These are phyloP conservation scores for Fusarium sp. DNA, from an alignment of 2,329 filamentous ascomycete species.

Conservation along the genomic window DNA sequence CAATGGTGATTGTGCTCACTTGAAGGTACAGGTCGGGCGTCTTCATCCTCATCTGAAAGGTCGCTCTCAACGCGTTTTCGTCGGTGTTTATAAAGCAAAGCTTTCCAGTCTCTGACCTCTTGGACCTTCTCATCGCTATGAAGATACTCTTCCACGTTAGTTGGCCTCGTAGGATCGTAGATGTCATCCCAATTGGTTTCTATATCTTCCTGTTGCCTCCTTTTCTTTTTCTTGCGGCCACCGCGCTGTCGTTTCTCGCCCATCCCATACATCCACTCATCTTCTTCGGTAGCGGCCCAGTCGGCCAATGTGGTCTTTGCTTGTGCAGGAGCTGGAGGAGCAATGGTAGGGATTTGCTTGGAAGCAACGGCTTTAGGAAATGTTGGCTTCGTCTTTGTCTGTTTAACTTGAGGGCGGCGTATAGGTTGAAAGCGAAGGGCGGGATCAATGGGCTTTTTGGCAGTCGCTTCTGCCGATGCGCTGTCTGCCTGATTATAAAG, in stretches of 20 bases:
- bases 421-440: constrained; percentile 89
- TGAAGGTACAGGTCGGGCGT: constrained; percentile 41
- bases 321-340: constrained; percentile 51
- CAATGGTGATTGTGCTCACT: constrained; percentile 48
- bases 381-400: constrained; percentile 68
- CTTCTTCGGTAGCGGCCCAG: constrained; percentile 81
- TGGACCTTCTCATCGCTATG: constrained; percentile 84
- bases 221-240: constrained; percentile 81
- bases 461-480: constrained; percentile 54
- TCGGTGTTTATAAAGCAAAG: constrained; percentile 78
- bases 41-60: constrained; percentile 50
- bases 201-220: constrained; percentile 62
- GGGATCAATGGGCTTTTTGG: constrained; percentile 70
- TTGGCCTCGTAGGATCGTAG: constrained; percentile 86
- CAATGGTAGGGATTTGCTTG: constrained; percentile 48
- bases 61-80: constrained; percentile 57
- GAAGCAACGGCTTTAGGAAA: constrained; percentile 60
- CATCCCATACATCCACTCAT: constrained; percentile 78
- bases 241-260: constrained; percentile 78
- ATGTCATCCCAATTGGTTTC: constrained; percentile 91
- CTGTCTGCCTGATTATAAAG: constrained; percentile 71
- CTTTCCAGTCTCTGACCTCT: constrained; percentile 88
- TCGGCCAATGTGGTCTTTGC: constrained; percentile 80
- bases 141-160: constrained; percentile 85
- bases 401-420: constrained; percentile 75